Conservation (phyloP, 2,329 filamentous ascomycete genomes). For the Pseudogymnoascus sp. region DNA sequence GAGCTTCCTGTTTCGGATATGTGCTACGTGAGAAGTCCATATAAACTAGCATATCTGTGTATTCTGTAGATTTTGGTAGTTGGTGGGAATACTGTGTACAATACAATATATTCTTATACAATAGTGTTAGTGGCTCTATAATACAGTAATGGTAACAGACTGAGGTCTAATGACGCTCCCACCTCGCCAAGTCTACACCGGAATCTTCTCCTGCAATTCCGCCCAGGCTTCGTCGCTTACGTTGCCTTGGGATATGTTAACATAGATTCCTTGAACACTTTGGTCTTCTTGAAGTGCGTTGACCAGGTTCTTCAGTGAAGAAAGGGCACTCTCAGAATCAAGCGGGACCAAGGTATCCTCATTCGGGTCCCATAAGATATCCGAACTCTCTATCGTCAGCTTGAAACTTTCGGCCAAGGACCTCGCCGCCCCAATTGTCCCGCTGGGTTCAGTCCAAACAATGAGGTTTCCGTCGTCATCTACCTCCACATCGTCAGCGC, state of each 20-base stretch:
- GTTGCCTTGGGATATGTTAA: slow-evolving; percentile 52
- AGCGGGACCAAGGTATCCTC: slow-evolving; percentile 65
- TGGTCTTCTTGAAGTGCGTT: slow-evolving; percentile 55
- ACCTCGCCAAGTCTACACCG: slow-evolving; percentile 24
- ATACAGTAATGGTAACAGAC: not conserved
- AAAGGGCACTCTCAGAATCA: slow-evolving; percentile 46
- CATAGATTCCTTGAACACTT: slow-evolving; percentile 71
- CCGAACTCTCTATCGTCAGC: slow-evolving; percentile 62
- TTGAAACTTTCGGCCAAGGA: slow-evolving; percentile 54
- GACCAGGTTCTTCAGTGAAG: slow-evolving; percentile 52
- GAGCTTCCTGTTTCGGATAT: not conserved
- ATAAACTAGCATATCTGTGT: not conserved
- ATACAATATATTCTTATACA: not conserved
- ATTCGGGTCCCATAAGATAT: slow-evolving; percentile 80
- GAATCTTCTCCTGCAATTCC: slow-evolving; percentile 44
- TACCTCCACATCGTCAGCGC: slow-evolving; percentile 63
- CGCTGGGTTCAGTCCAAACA: slow-evolving; percentile 59
- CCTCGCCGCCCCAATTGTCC: slow-evolving; percentile 56
- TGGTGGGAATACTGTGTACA: not conserved
- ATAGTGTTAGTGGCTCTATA: slow-evolving; percentile 1
- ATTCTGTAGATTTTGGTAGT: not conserved
- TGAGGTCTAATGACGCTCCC: not conserved
- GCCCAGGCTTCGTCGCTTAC: slow-evolving; percentile 48
- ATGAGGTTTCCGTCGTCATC: slow-evolving; percentile 63
- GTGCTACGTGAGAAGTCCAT: not conserved